Base-by-base conservation (phyloP, 305 asterid species). In the Solanum aculeatissimum region DNA sequence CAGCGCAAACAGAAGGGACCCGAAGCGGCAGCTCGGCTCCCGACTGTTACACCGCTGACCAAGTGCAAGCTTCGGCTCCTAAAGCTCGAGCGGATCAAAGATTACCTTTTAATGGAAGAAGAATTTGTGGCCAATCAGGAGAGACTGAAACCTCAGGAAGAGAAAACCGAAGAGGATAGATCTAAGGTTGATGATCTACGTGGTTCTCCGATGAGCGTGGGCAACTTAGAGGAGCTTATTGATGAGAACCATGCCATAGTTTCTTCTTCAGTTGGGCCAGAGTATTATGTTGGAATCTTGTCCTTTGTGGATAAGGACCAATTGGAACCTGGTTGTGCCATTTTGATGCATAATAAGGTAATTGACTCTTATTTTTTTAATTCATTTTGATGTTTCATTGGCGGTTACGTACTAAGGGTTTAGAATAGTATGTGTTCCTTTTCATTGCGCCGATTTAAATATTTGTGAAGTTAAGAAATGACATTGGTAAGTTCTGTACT, bases 181-280 rank as follows among this genome's bases (percentile, higher is more conserved):
- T 92, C 97, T 3, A 95, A 95, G 89, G 99, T 95, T 53, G 99
- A 95, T 51, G 99, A 94, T 80, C 85, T 95, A 72, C 88, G 98
- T 9, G 99, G 98, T 11, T 90, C 97, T 18, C 99, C 99, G 25
- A 95, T 95, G 99, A 95, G 99, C 55, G 98, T 95, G 10, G 99
- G 98, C 7, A 95, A 91, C 80, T 83, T 95, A 81, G 99, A 95
- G 91, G 99, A 94, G 91, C 86, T 94, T 65, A 95, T 95, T 83
- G 99, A 95, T 87, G 99, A 95, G 97, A 95, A 92, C 82, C 99
- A 95, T 85, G 99, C 99, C 9, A 94, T 95, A 57, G 98, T 95
- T 69, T 92, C 96, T 7, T 92, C 96, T 38, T 93, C 98, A 15
- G 98, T 95, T 1, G 99, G 99, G 29, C 99, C 99, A 16, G 99